phyloP scores from a whole-genome alignment of 257 asterid species.

The Solanum pinnatisectum region DNA sequence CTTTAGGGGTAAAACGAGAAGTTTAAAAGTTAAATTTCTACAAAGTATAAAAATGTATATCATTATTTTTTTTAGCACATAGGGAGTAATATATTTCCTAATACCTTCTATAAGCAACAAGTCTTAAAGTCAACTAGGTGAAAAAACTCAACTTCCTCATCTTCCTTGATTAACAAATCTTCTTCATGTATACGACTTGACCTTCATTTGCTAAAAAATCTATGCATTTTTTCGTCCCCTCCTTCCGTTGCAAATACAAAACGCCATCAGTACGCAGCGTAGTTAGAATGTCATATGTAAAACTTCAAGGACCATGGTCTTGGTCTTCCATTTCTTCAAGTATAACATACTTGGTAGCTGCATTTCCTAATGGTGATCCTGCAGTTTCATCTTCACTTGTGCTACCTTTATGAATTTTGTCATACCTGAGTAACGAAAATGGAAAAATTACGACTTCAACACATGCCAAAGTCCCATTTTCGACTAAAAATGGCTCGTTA shows the following conservation, averaged over 20 bases:
- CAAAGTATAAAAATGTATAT: neutral
- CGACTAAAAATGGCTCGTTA: neutral
- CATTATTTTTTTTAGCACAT: neutral
- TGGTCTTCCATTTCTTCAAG: slow-evolving; percentile 77
- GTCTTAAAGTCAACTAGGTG: neutral
- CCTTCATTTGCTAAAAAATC: neutral
- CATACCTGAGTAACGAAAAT: slow-evolving; percentile 31
- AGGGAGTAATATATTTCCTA: too few relatives aligned
- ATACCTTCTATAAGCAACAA: neutral
- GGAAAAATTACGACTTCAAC: neutral
- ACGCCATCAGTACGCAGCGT: neutral
- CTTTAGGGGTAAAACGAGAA: neutral
- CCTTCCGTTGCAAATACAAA: neutral
- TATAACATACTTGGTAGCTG: slow-evolving; percentile 56
- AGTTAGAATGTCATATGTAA: neutral
- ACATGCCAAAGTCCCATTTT: neutral
- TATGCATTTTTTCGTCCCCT: neutral
- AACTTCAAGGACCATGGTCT: slow-evolving; percentile 33
- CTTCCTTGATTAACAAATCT: neutral
- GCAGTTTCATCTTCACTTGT: slow-evolving; percentile 13
- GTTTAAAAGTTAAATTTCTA: too few relatives aligned
- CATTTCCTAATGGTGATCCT: slow-evolving; percentile 13
- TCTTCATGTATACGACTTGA: neutral
- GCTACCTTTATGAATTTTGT: slow-evolving; percentile 58
- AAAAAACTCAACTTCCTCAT: neutral